Base-by-base conservation (phyloP, 441 rosid genomes). In the Biscutella laevigata region DNA sequence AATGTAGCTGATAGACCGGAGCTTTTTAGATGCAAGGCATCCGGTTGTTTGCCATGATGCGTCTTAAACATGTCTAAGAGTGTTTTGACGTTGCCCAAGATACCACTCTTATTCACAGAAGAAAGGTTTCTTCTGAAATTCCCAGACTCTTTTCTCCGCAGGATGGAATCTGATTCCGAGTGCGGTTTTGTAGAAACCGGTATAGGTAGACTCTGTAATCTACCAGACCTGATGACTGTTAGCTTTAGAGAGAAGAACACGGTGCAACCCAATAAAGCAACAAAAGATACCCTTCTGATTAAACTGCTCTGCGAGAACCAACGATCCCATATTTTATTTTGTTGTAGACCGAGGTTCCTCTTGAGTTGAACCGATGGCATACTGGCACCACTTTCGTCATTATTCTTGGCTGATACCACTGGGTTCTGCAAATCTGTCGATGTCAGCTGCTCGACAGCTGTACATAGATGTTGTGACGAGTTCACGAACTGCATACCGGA, bases 391-490 rank as follows among this genome's bases (percentile, higher is more conserved):
- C 64, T 71, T 67, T 75, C 83, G 61, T 52, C 71, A 32, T 26
- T 67, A 66, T 61, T 73, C 69, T 69, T 78, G 56, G 71, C 68
- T 7, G 61, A 36, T 53, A 52, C 55, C 48, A 73, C 67, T 34
- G 83, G 71, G 62, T 68, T 69, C 72, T 69, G 84, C 71, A 74
- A 54, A 70, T 81, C 77, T 59, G 80, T 51, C 41, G 84, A 74
- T 20, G 85, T 66, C 62, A 87, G 70, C 68, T 81, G 96, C 74
- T 91, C 84, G 32, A 80, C 88, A 53, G 88, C 85, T 55, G 88
- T 81, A 13, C 59, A 78, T 35, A 78, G 71, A 71, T 76, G 77
- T 59, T 77, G 74, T 45, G 75, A 66, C 33, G 89, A 73, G 70
- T 73, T 82, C 57, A 49, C 50, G 43, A 37, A 60, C 65, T 76